Percentiles rank a stretch among this genome's conserved stretches.
Conservation (phyloP, 2,329 filamentous ascomycete species). For the Juglanconis sp. region DNA sequence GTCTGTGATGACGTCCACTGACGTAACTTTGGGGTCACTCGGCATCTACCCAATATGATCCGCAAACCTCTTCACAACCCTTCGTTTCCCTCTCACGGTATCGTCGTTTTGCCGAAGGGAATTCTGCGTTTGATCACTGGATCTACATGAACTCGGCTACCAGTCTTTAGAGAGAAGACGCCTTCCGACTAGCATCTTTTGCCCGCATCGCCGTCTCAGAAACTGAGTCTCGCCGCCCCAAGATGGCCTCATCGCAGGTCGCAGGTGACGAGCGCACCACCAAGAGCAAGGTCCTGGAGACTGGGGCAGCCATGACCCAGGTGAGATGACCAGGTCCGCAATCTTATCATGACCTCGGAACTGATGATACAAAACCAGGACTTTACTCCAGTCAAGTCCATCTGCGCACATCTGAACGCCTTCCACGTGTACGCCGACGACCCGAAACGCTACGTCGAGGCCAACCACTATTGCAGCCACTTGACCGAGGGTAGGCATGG, state of each 20-base stretch:
- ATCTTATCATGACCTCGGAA: not conserved
- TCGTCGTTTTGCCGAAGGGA: too few species aligned
- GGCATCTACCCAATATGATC: not conserved
- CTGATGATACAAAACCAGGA: conserved; percentile 37
- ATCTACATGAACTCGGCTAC: too few species aligned
- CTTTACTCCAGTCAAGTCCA: conserved; percentile 68
- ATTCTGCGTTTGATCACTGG: too few species aligned
- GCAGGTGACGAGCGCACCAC: conserved; percentile 48
- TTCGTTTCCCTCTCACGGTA: too few species aligned
- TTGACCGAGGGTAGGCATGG: conserved; percentile 53
- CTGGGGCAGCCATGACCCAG: conserved; percentile 58
- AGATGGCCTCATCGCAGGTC: conserved; percentile 4
- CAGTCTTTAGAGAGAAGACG: too few species aligned
- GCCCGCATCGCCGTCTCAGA: not conserved
- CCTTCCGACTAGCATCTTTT: not conserved
- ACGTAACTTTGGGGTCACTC: conserved; percentile 3
- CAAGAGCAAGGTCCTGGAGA: conserved; percentile 58
- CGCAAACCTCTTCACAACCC: too few species aligned
- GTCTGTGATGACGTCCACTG: conserved; percentile 11
- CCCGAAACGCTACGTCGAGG: conserved; percentile 64
- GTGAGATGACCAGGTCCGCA: conserved; percentile 27
- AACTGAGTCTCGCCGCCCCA: not conserved
- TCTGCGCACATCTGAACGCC: conserved; percentile 84
- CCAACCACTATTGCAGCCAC: conserved; percentile 84
- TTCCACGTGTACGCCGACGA: conserved; percentile 81